A percentile compares a stretch with the other conserved stretches of the same genome.
phyloP scores from a whole-genome alignment of 768 basidiomycete species.

The Hygrocybe punicea region DNA sequence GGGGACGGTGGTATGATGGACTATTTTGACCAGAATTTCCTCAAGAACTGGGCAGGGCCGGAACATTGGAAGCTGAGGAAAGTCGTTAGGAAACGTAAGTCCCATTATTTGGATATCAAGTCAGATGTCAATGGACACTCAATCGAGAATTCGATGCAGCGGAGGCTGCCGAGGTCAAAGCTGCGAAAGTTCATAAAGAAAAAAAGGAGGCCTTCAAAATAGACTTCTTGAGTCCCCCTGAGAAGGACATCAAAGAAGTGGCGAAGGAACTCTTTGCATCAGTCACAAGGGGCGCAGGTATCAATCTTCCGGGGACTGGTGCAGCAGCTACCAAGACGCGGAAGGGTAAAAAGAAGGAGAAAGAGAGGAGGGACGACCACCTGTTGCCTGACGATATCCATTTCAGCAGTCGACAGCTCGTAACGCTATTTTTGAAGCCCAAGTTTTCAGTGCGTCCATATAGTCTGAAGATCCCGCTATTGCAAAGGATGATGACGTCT shows the following conservation, averaged over 20 bases:
- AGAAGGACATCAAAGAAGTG: conserved; percentile 57
- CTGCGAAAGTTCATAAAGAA: conserved; percentile 54
- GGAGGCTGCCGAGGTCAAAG: conserved; percentile 44
- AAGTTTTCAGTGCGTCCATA: conserved; percentile 69
- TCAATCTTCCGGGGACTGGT: conserved; percentile 61
- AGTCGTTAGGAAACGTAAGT: conserved; percentile 72
- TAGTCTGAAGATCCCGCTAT: background rate
- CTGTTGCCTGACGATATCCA: conserved; percentile 96
- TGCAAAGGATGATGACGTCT: background rate
- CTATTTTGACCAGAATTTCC: conserved; percentile 83
- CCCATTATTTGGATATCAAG: background rate
- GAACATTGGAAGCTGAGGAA: conserved; percentile 96
- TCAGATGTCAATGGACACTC: conserved; percentile 6
- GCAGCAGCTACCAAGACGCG: conserved; percentile 40
- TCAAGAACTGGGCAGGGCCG: conserved; percentile 98
- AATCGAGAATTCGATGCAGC: conserved; percentile 24
- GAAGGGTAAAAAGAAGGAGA: conserved; percentile 48
- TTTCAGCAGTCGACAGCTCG: conserved; percentile 85
- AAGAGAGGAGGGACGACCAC: conserved; percentile 65
- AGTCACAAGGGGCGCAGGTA: conserved; percentile 65
- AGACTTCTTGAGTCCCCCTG: conserved; percentile 64
- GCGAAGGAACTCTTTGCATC: conserved; percentile 75
- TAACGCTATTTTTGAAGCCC: conserved; percentile 93
- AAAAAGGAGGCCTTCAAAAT: conserved; percentile 82
- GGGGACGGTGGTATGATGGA: conserved; percentile 64